Evolutionary conservation across 345 rosid genomes (phyloP).

Genomic region (Citrus trifoliata): DNA sequence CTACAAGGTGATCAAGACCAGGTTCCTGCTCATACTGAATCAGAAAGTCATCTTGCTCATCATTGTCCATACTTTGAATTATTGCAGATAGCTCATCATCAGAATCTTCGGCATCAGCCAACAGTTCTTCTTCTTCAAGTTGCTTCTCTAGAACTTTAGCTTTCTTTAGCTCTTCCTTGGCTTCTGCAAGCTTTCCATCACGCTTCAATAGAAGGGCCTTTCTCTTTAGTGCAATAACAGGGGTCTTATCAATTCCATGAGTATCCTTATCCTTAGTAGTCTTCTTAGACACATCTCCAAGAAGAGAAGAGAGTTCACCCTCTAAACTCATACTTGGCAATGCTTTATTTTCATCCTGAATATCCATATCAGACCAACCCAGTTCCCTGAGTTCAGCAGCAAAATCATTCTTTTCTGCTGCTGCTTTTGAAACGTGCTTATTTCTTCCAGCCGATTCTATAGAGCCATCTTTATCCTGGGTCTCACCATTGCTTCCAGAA

Average conservation of each 20-base stretch:
- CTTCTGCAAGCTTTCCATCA: constrained; percentile 92
- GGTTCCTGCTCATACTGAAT: constrained; percentile 32
- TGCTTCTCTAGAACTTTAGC: constrained; percentile 87
- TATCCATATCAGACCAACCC: constrained; percentile 80
- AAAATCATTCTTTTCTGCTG: constrained; percentile 54
- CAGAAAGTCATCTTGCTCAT: constrained; percentile 49
- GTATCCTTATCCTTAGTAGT: constrained; percentile 25
- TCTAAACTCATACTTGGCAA: constrained; percentile 57
- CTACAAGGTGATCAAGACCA: constrained; percentile 43
- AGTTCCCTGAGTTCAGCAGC: constrained; percentile 66
- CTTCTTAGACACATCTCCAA: constrained; percentile 50
- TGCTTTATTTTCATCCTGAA: constrained; percentile 47
- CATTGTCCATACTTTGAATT: constrained; percentile 53
- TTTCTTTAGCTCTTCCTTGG: constrained; percentile 88
- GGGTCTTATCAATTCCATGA: constrained; percentile 47
- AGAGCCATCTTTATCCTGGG: constrained; percentile 35
- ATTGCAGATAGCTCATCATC: constrained; percentile 88
- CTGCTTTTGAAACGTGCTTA: constrained; percentile 34
- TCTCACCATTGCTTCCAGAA: constrained; percentile 29
- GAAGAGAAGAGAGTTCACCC: constrained; percentile 80
- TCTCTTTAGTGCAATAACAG: constrained; percentile 66
- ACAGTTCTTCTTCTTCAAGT: constrained; percentile 80
- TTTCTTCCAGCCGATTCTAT: constrained; percentile 43
- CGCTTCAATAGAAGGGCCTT: constrained; percentile 82
- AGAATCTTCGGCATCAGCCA: constrained; percentile 75